Conservation (phyloP, 257 asterid species). For the Nicotiana otophora region DNA sequence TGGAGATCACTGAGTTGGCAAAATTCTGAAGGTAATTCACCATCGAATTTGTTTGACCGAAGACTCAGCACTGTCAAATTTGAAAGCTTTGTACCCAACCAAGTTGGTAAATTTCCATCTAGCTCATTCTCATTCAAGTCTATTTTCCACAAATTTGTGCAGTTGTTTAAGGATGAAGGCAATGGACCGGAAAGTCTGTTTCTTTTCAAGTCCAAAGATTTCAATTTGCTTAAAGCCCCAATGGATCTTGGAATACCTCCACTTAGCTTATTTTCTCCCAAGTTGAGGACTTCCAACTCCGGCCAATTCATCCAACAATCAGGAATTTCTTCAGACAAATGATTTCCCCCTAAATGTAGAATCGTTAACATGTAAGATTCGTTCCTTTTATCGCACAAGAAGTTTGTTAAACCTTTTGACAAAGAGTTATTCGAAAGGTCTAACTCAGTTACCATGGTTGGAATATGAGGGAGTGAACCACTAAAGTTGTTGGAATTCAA, state of each 20-base stretch:
- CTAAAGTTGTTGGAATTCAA: slow-evolving; percentile 27
- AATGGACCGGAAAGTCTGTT: slow-evolving; percentile 22
- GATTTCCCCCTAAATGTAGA: slow-evolving; percentile 27
- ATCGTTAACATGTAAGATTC: neutral
- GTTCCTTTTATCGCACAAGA: slow-evolving; percentile 10
- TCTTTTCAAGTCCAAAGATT: slow-evolving; percentile 16
- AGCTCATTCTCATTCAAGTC: slow-evolving; percentile 23
- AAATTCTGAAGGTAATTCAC: slow-evolving; percentile 19
- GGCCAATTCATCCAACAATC: slow-evolving; percentile 29
- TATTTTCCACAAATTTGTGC: slow-evolving; percentile 11
- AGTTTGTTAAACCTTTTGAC: slow-evolving; percentile 9
- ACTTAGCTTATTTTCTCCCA: slow-evolving; percentile 20
- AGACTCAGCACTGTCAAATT: slow-evolving; percentile 17
- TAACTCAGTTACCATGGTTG: neutral
- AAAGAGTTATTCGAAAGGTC: slow-evolving; percentile 30
- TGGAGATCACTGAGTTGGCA: slow-evolving; percentile 21
- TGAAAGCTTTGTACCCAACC: slow-evolving; percentile 19
- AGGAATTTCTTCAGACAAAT: slow-evolving; percentile 20
- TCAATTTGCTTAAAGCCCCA: slow-evolving; percentile 6
- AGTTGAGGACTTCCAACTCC: neutral
- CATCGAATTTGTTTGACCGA: slow-evolving; percentile 21
- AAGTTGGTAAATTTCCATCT: slow-evolving; percentile 22
- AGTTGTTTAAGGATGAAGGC: slow-evolving; percentile 19
- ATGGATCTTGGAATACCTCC: slow-evolving; percentile 31
- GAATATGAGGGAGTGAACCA: slow-evolving; percentile 24